Percentiles rank a stretch among this genome's conserved stretches.
Conservation (phyloP, 2,329 filamentous ascomycete genomes). For the Cercospora sp. region DNA sequence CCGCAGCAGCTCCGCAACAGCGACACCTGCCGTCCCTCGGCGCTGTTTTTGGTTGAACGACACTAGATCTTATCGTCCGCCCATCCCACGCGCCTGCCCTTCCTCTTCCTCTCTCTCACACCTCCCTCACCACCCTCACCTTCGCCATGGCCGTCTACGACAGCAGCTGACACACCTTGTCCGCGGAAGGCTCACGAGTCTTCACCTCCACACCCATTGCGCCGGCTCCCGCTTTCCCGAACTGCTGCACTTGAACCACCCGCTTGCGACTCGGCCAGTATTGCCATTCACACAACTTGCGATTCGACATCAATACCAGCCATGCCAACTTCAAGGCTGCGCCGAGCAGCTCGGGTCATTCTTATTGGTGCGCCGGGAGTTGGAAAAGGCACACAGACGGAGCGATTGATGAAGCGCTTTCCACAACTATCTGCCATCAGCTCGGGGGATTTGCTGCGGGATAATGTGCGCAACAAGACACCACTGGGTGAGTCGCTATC, state of each 20-base stretch:
- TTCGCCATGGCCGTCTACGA: conserved; percentile 31
- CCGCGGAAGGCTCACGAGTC: conserved; percentile 19
- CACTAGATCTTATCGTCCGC: background rate
- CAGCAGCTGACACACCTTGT: conserved; percentile 27
- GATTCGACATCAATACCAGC: background rate
- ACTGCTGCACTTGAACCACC: background rate
- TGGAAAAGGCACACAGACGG: conserved; percentile 90
- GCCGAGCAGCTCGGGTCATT: conserved; percentile 80
- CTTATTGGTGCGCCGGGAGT: conserved; percentile 94
- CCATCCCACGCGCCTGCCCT: conserved; percentile 1
- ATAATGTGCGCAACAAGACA: conserved; percentile 88
- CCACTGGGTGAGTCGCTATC: conserved; percentile 66
- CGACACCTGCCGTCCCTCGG: background rate
- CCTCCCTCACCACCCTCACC: conserved; percentile 1
- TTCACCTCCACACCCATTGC: conserved; percentile 13
- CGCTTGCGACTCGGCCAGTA: background rate
- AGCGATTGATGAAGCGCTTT: conserved; percentile 81
- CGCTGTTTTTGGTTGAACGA: conserved; percentile 8
- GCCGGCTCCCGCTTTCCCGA: background rate
- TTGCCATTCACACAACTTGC: background rate
- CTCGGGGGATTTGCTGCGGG: conserved; percentile 86
- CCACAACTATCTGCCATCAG: conserved; percentile 88
- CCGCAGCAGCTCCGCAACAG: background rate
- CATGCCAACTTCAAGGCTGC: conserved; percentile 46
- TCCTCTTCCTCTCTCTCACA: background rate